Percentiles rank a stretch among this genome's conserved stretches.
phyloP scores from a whole-genome alignment of 192 early-diverging fungal genomes.

The Rhizophlyctis rosea region DNA sequence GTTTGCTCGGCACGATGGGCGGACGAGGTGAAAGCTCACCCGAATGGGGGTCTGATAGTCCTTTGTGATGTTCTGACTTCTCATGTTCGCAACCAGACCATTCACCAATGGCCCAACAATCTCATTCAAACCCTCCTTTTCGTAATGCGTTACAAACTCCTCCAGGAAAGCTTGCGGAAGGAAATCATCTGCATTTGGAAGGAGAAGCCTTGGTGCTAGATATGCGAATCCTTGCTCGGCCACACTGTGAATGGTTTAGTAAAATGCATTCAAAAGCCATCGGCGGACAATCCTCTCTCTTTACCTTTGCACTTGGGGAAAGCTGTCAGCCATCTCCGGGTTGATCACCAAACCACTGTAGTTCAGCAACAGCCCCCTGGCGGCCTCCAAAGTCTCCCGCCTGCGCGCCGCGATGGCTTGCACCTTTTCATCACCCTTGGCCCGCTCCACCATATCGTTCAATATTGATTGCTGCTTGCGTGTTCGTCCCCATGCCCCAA shows the following conservation, averaged over 20 bases:
- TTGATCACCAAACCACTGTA: slow-evolving; percentile 80
- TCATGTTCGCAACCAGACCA: slow-evolving; percentile 47
- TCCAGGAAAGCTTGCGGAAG: slow-evolving; percentile 64
- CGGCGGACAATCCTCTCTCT: slow-evolving; percentile 16
- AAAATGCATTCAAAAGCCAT: neutral
- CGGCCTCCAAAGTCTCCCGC: slow-evolving; percentile 51
- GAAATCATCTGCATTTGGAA: slow-evolving; percentile 52
- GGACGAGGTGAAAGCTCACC: slow-evolving; percentile 42
- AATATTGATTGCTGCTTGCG: slow-evolving; percentile 20
- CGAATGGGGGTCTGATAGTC: slow-evolving; percentile 49
- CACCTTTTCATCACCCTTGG: slow-evolving; percentile 33
- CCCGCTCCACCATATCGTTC: slow-evolving; percentile 47
- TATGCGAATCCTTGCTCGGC: slow-evolving; percentile 32
- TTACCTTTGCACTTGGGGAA: slow-evolving; percentile 66
- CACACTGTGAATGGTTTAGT: slow-evolving; percentile 19
- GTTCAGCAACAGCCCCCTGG: slow-evolving; percentile 67
- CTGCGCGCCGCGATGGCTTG: slow-evolving; percentile 43
- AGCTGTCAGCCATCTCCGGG: slow-evolving; percentile 81
- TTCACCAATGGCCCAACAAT: slow-evolving; percentile 54
- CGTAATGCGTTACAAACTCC: slow-evolving; percentile 57
- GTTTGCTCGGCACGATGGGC: too few relatives aligned
- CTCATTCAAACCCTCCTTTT: slow-evolving; percentile 54
- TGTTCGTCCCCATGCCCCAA: slow-evolving; percentile 39
- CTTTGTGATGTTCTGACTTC: slow-evolving; percentile 41
- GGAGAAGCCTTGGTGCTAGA: slow-evolving; percentile 43